phyloP scores from a whole-genome alignment of 202 grass and related monocot species.

The Schoenoplectus tabernaemontani region DNA sequence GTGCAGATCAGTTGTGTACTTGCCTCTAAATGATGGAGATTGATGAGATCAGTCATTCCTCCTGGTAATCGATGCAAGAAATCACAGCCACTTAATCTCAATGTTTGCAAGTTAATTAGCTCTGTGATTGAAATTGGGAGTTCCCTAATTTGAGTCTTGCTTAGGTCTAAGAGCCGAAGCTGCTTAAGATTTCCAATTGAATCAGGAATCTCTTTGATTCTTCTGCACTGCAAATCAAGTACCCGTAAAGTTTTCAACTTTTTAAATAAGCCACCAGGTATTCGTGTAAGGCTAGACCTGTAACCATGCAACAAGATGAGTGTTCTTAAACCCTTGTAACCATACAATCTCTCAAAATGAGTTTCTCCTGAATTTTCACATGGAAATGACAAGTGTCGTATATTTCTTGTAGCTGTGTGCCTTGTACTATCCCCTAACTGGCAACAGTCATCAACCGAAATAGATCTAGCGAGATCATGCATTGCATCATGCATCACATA shows the following conservation, averaged over 20 bases:
- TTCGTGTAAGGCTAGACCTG: conserved; percentile 33
- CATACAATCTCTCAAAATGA: conserved; percentile 37
- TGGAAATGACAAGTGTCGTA: conserved; percentile 52
- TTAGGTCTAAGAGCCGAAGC: conserved; percentile 57
- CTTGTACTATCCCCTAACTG: conserved; percentile 32
- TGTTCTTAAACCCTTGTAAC: conserved; percentile 50
- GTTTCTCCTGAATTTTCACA: conserved; percentile 31
- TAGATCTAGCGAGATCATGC: conserved; percentile 53
- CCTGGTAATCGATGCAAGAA: conserved; percentile 41
- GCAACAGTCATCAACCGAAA: conserved; percentile 40
- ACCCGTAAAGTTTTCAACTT: conserved; percentile 50
- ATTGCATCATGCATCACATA: conserved; percentile 64
- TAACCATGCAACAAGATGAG: conserved; percentile 46
- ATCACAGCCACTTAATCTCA: conserved; percentile 47
- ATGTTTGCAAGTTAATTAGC: conserved; percentile 50
- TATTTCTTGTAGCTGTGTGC: conserved; percentile 20
- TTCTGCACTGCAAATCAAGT: conserved; percentile 47
- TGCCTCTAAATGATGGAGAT: conserved; percentile 48
- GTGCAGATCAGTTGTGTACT: conserved; percentile 34
- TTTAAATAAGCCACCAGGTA: conserved; percentile 42
- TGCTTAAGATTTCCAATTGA: conserved; percentile 66
- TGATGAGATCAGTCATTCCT: conserved; percentile 48
- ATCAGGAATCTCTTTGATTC: conserved; percentile 50
- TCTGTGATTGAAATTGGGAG: conserved; percentile 45
- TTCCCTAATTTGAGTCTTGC: conserved; percentile 37